Conservation (phyloP, 768 basidiomycete genomes). For the Termitomyces sp. region DNA sequence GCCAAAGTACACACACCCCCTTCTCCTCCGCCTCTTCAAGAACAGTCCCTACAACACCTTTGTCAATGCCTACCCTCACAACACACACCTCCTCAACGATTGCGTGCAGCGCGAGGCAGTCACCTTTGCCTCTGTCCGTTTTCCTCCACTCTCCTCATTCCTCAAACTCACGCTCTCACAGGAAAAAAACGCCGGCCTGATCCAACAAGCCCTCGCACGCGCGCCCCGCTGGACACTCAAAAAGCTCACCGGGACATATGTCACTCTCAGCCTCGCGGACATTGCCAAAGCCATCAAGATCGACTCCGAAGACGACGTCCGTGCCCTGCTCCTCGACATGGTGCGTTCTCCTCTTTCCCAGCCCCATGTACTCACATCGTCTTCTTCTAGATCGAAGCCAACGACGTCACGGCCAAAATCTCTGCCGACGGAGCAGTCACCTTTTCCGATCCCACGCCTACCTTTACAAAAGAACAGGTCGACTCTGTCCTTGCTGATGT, state of each 20-base stretch:
- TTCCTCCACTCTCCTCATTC: not conserved
- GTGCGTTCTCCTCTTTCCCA: slow-evolving; percentile 31
- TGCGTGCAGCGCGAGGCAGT: slow-evolving; percentile 51
- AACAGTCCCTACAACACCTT: slow-evolving; percentile 59
- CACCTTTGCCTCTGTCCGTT: slow-evolving; percentile 46
- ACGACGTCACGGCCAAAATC: slow-evolving; percentile 65
- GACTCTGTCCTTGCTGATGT: slow-evolving; percentile 48
- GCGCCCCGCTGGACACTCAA: slow-evolving; percentile 76
- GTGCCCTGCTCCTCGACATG: slow-evolving; percentile 65
- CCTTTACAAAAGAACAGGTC: slow-evolving; percentile 54
- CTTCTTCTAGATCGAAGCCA: slow-evolving; percentile 53
- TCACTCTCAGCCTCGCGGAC: slow-evolving; percentile 69
- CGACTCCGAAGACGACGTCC: slow-evolving; percentile 47
- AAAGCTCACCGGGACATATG: slow-evolving; percentile 77
- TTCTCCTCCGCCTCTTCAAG: slow-evolving; percentile 58
- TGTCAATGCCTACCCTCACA: slow-evolving; percentile 60
- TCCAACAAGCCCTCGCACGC: slow-evolving; percentile 58
- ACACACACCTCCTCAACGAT: slow-evolving; percentile 34
- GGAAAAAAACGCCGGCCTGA: slow-evolving; percentile 72
- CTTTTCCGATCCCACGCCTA: slow-evolving; percentile 60
- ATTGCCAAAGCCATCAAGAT: slow-evolving; percentile 56
- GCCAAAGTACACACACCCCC: slow-evolving; percentile 70
- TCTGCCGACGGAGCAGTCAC: slow-evolving; percentile 67
- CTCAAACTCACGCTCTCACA: slow-evolving; percentile 17
- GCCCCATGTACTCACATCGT: not conserved